A percentile compares a stretch with the other conserved stretches of the same genome.
Conservation (phyloP, 2,329 filamentous ascomycete genomes). For the Fusarium sp. region DNA sequence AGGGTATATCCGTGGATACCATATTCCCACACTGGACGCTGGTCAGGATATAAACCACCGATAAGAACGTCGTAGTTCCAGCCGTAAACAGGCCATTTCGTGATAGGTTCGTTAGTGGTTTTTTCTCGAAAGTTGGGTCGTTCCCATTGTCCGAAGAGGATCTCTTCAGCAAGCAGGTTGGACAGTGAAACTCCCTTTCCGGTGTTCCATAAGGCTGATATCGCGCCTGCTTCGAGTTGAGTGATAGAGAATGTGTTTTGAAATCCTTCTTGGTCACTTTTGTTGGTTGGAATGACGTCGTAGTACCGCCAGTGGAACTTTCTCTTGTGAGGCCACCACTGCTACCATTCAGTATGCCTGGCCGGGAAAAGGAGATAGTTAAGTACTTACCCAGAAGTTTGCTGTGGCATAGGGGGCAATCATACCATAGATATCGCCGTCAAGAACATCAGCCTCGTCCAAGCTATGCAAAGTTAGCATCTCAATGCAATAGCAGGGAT, state of each 20-base stretch:
- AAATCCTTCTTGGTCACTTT: constrained; percentile 3
- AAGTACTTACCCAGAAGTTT: neutral
- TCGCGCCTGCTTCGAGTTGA: neutral
- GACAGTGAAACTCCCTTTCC: neutral
- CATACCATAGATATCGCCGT: constrained; percentile 1
- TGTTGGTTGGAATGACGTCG: neutral
- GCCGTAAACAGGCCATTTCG: neutral
- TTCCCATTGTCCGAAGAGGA: constrained; percentile 4
- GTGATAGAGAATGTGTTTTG: constrained; percentile 8
- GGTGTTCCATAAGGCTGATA: neutral
- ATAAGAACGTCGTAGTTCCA: constrained; percentile 16
- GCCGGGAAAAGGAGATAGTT: accelerated
- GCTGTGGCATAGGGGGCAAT: neutral
- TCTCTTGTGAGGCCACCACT: constrained; percentile 19
- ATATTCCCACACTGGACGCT: neutral
- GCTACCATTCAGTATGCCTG: accelerated
- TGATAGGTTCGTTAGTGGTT: neutral
- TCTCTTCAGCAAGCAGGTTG: neutral
- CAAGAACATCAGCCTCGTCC: neutral
- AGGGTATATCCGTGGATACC: neutral
- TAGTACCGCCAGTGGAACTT: constrained; percentile 11
- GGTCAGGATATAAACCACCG: neutral
- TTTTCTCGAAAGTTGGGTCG: constrained; percentile 6
- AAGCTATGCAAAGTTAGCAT: neutral
- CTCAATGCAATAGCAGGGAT: too few species aligned